Evolutionary conservation across 805 yeast genomes (phyloP), one percentile per base, ranked within the genome.

Genomic region (Vanderwaltozyma yarrowii): DNA sequence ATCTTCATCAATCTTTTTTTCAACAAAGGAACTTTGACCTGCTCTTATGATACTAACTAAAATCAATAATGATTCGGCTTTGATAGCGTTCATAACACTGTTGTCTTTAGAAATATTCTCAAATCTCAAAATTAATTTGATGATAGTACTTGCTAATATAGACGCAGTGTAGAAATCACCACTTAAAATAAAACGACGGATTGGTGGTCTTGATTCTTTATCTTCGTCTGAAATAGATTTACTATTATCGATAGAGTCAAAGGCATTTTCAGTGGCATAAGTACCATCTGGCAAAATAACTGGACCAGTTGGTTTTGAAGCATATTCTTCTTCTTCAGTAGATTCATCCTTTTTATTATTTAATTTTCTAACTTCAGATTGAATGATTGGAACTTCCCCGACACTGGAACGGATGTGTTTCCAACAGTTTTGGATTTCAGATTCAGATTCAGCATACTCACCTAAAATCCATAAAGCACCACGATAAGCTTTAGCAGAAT

Each of bases 221-320:
- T 65, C 66, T 21, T 64, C 64, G 10, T 70, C 57, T 5, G 83
- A 76, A 40, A 80, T 64, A 0, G 95, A 92, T 45, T 77, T 76
- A 58, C 84, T 94, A 19, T 92, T 78, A 18, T 95, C 95, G 58
- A 83, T 85, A 1, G 95, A 82, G 45, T 96, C 96, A 61, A 66
- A 67, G 5, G 76, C 64, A 13, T 81, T 81, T 63, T 92, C 98
- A 30, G 96, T 84, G 21, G 98, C 98, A 62, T 92, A 92, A 0
- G 99, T 92, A 50, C 99, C 99, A 65, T 92, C 99, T n/a, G 98
- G 95, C 47, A 92, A 71, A 42, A 92, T 80, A 42, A 81, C 79
- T 16, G 96, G 96, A 32, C 84, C 84, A 28, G 63, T 57, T 5
- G 62, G 57, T 28, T 66, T 69, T 18, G 28, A 29, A 25, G 60